Base-by-base conservation (phyloP, 177 flowering plant species). In the Vitis hybrid region DNA sequence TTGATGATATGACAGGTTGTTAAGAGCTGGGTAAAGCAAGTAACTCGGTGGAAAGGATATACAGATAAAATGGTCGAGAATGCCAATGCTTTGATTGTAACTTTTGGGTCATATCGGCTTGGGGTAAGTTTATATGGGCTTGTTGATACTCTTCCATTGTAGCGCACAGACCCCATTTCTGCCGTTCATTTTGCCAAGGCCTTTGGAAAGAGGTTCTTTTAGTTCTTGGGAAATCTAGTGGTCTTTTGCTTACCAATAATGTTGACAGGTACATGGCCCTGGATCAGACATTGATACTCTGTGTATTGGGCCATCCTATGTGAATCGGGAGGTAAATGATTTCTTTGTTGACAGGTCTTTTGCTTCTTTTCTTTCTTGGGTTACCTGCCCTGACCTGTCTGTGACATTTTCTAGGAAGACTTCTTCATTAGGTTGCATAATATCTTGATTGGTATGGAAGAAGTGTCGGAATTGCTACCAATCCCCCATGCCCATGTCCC, bases 401-500 rank as follows among this genome's bases (percentile, higher is more conserved):
- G 10, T 59, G 32, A 18, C 51, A 9, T 64, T 63, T 32, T 6
- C n/a, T 79, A 79, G 87, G 80, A 81, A 59, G 87, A 84, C 34
- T 84, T 82, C 74, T 84, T 84, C 60, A 52, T n/a, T 51, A 62
- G 74, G 10, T 79, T 84, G 40, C 84, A 80, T 64, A 58, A 78
- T 56, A 78, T 82, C 17, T 69, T 84, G 64, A 77, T 69, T 3
- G 82, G 70, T 40, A 60, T 62, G 64, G 80, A 81, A 49, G 87
- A 78, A 70, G 85, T 84, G 13, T 60, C 82, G 17, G 87, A 84
- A 56, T 71, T 82, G 7, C 85, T 80, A 57, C 82, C 85, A 54
- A 75, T 84, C 65, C 78, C 80, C 3, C 83, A 84, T 78, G 87
- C 87, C 49, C 83, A 82, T 74, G 87, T 84, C 51, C 87, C 87